Percentiles rank a stretch among this genome's conserved stretches.
phyloP scores from a whole-genome alignment of 768 basidiomycete genomes.

The Lactarius hengduanensis region DNA sequence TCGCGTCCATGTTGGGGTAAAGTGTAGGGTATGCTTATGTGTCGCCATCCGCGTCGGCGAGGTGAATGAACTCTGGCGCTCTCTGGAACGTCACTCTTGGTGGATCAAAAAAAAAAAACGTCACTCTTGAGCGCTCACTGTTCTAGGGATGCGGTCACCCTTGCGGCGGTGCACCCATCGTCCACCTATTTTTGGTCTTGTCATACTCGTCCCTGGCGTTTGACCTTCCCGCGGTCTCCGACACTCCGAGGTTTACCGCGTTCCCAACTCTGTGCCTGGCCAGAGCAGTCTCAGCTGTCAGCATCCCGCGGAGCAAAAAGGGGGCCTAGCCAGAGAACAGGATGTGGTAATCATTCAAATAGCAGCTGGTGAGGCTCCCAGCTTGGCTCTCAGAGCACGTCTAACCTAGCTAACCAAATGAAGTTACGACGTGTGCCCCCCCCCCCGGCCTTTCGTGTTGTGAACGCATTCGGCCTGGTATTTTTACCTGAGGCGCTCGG shows the following conservation, averaged over 20 bases:
- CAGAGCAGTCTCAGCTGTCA: slow-evolving; percentile 18
- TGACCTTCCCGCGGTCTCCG: slow-evolving; percentile 47
- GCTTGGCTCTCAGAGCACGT: neutral
- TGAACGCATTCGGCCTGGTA: neutral
- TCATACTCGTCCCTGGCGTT: slow-evolving; percentile 38
- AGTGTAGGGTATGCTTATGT: neutral
- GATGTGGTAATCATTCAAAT: slow-evolving; percentile 47
- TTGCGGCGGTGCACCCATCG: slow-evolving; percentile 57
- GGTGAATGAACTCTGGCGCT: slow-evolving; percentile 64
- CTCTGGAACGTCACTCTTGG: slow-evolving; percentile 49
- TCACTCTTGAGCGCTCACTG: slow-evolving; percentile 48
- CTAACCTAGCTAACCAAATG: neutral
- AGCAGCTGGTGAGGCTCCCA: neutral
- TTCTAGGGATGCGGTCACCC: slow-evolving; percentile 43
- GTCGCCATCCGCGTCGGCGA: slow-evolving; percentile 66
- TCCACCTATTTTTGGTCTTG: slow-evolving; percentile 62
- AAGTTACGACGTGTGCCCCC: neutral
- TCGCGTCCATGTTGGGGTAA: neutral
- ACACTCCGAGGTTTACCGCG: slow-evolving; percentile 59
- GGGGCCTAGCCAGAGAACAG: slow-evolving; percentile 50
- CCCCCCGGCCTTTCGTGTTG: neutral
- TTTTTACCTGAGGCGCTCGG: neutral
- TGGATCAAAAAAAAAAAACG: slow-evolving; percentile 28
- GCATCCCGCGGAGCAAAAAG: slow-evolving; percentile 54
- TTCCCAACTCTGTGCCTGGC: neutral